A percentile compares a stretch with the other conserved stretches of the same genome.
Evolutionary conservation across 306 rosid genomes (phyloP).

Genomic region (Dryas alaskensis): DNA sequence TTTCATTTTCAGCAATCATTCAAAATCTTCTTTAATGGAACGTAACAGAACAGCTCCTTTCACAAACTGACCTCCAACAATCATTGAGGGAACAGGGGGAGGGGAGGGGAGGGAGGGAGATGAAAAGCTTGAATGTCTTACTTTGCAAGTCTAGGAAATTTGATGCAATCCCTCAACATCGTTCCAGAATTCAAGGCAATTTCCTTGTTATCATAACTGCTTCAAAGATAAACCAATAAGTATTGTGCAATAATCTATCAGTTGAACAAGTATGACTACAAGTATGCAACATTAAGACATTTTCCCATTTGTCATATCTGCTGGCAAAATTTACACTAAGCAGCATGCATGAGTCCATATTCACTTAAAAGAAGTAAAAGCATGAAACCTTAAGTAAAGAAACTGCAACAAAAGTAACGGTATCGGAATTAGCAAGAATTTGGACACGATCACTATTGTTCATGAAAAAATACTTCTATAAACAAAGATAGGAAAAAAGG

Average conservation of each 20-base stretch:
- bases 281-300: neutral
- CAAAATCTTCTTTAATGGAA: neutral
- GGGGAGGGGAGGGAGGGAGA: neutral
- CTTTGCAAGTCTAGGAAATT: constrained; percentile 79
- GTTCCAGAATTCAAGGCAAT: constrained; percentile 84
- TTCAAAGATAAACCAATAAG: constrained; percentile 25
- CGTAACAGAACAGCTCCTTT: constrained; percentile 20
- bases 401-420: neutral
- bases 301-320: neutral
- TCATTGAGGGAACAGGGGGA: neutral
- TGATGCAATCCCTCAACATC: constrained; percentile 97
- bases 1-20: neutral
- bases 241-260: constrained; percentile 7
- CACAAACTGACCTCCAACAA: neutral
- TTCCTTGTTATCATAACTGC: constrained; percentile 97
- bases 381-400: neutral
- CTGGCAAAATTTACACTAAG: constrained; percentile 1
- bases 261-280: neutral
- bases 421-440: neutral
- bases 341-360: neutral
- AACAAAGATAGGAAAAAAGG: neutral
- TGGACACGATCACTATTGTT: neutral
- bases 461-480: neutral
- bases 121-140: constrained; percentile 40
- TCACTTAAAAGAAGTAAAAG: neutral